A percentile compares a stretch with the other conserved stretches of the same genome.
Evolutionary conservation across 495 filamentous ascomycete species (phyloP).

Genomic region (Neurospora sp.): DNA sequence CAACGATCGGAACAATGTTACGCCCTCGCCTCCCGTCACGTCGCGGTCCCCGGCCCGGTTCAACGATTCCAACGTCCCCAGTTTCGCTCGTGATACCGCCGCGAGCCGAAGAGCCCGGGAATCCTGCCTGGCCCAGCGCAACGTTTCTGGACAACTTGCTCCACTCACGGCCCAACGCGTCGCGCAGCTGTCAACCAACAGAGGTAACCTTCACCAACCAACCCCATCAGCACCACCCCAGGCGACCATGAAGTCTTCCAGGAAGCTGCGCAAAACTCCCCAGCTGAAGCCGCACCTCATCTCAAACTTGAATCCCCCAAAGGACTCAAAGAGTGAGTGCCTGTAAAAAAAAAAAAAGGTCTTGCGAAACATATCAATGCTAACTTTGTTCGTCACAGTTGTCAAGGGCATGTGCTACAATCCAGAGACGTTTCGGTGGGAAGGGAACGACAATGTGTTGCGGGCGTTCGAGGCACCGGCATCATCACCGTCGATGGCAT

Average conservation of each 20-base stretch:
- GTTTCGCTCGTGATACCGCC: conserved; percentile 89
- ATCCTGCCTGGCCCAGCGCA: conserved; percentile 57
- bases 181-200: conserved; percentile 50
- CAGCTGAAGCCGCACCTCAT: conserved; percentile 43
- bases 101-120: conserved; percentile 86
- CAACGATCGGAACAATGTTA: conserved; percentile 31
- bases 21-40: conserved; percentile 43
- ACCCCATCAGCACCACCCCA: conserved; percentile 16
- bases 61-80: conserved; percentile 46
- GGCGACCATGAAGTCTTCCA: conserved; percentile 38
- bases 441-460: conserved; percentile 85
- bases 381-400: conserved; percentile 38
- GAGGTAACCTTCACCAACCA: conserved; percentile 28
- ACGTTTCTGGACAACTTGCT: conserved; percentile 45
- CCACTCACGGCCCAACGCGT: conserved; percentile 71
- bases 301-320: conserved; percentile 37
- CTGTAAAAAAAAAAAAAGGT: neutral
- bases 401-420: conserved; percentile 96
- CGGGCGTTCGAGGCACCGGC: conserved; percentile 57
- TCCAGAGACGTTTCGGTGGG: conserved; percentile 73
- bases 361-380: conserved; percentile 2
- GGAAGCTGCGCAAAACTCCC: conserved; percentile 42
- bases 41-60: conserved; percentile 44
- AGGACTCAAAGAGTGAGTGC: conserved; percentile 38
- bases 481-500: conserved; percentile 36